Conservation (phyloP, 306 rosid genomes). For the Hylodesmum podocarpum region DNA sequence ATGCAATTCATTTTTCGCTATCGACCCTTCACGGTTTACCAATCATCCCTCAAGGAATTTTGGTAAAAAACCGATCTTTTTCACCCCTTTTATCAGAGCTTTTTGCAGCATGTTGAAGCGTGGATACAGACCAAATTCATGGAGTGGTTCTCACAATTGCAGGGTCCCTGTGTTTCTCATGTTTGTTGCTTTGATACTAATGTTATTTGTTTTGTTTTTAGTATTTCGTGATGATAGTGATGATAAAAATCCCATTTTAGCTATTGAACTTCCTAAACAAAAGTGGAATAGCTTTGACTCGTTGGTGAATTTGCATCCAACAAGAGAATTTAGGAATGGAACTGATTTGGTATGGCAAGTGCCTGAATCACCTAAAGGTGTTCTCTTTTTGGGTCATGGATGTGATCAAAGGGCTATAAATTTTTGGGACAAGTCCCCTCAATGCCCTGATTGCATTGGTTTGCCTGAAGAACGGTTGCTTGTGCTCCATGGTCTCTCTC, state of each 20-base stretch:
- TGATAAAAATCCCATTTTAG: slow-evolving; percentile 27
- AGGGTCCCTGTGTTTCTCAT: slow-evolving; percentile 35
- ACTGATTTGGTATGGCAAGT: slow-evolving; percentile 83
- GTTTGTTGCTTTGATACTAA: slow-evolving; percentile 40
- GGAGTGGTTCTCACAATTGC: slow-evolving; percentile 40
- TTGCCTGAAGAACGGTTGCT: slow-evolving; percentile 86
- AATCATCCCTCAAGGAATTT: not conserved
- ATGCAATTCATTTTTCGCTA: not conserved
- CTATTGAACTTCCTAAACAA: slow-evolving; percentile 37
- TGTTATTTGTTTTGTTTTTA: slow-evolving; percentile 41
- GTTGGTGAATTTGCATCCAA: slow-evolving; percentile 57
- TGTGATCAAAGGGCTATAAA: slow-evolving; percentile 70
- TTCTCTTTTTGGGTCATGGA: slow-evolving; percentile 93
- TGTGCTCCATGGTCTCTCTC: slow-evolving; percentile 70
- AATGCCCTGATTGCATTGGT: slow-evolving; percentile 75
- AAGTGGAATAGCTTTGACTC: slow-evolving; percentile 66
- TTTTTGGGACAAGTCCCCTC: slow-evolving; percentile 78
- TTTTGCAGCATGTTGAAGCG: slow-evolving; percentile 68
- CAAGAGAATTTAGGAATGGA: slow-evolving; percentile 58
- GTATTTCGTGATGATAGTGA: slow-evolving; percentile 20
- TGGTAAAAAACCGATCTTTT: slow-evolving; percentile 20
- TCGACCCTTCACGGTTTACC: not conserved
- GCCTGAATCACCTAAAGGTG: slow-evolving; percentile 78
- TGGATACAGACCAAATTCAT: slow-evolving; percentile 55
- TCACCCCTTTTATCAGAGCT: not conserved